Evolutionary conservation across 257 asterid genomes (phyloP), one percentile per base, ranked within the genome.

Genomic region (Pogostemon cablin): DNA sequence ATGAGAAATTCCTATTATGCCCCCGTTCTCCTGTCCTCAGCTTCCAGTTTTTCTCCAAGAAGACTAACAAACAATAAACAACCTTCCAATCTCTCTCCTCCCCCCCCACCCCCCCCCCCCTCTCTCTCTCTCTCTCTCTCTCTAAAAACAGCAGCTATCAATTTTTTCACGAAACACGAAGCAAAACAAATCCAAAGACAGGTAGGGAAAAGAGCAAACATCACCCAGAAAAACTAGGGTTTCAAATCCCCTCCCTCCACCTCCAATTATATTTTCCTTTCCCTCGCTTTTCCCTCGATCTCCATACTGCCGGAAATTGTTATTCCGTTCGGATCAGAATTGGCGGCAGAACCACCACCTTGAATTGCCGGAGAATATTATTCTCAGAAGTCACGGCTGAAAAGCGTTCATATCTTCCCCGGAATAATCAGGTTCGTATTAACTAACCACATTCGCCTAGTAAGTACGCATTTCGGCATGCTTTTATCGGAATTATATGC

Each of bases 231-330:
- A 40, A 58, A 48, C 79, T 87, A 83, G 93, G 93, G 86, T 83
- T 85, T 78, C 80, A 73, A 76, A 44, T 68, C 84, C 81, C 65
- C 79, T 72, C 84, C 75, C 73, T 62, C 69, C 75, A 59, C 73
- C 71, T 72, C 44, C 77, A 41, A 43, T 35, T 64, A 15, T n/a
- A 66, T 42, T 49, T 66, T 75, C 67, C 60, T 59, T 75, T 78
- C 77, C 78, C 80, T 76, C 72, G 42, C 48, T 74, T 73, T 76
- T 38, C 59, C 75, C 73, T 75, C 83, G 69, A 79, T 75, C 79
- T 80, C 76, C 43, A 9, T 53, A 5, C 35, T 7, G 46, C 37
- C 52, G 75, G 75, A 60, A 52, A 71, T 68, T 72, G 42, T 65
- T 70, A 64, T 49, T 68, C 71, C 59, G 38, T 71, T 74, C 78